Evolutionary conservation across 441 rosid species (phyloP).

Genomic region (Euphorbia celastroides): DNA sequence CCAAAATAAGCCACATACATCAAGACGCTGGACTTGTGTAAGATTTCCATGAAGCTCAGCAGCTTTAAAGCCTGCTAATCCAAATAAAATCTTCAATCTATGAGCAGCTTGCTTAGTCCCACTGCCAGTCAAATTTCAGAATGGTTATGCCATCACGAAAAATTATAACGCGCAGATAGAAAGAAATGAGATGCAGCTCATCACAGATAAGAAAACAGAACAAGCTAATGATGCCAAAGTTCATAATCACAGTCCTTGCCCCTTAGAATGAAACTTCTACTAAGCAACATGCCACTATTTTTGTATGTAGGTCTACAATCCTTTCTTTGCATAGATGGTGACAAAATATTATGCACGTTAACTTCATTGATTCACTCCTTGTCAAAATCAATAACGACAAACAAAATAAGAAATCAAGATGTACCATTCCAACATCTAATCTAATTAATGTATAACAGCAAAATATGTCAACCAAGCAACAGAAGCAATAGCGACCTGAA

Average conservation of each 20-base stretch:
- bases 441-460: not conserved
- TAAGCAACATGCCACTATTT: not conserved
- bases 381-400: not conserved
- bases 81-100: conserved; percentile 89
- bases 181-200: conserved; percentile 1
- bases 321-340: not conserved
- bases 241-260: not conserved
- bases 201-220: not conserved
- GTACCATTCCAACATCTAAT: not conserved
- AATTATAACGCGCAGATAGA: not conserved
- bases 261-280: not conserved
- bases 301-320: not conserved
- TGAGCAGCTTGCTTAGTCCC: conserved; percentile 97
- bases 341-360: not conserved
- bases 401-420: not conserved
- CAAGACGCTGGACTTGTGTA: conserved; percentile 94
- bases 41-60: conserved; percentile 98
- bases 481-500: conserved; percentile 54
- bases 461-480: not conserved
- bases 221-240: not conserved
- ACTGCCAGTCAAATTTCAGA: conserved; percentile 39
- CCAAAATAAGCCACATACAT: conserved; percentile 49
- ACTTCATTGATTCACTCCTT: not conserved
- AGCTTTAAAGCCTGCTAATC: conserved; percentile 77
- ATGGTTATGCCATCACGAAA: conserved; percentile 6